A percentile compares a stretch with the other conserved stretches of the same genome.
Conservation (phyloP, 345 rosid genomes). For the Eucalyptus tenuipes region DNA sequence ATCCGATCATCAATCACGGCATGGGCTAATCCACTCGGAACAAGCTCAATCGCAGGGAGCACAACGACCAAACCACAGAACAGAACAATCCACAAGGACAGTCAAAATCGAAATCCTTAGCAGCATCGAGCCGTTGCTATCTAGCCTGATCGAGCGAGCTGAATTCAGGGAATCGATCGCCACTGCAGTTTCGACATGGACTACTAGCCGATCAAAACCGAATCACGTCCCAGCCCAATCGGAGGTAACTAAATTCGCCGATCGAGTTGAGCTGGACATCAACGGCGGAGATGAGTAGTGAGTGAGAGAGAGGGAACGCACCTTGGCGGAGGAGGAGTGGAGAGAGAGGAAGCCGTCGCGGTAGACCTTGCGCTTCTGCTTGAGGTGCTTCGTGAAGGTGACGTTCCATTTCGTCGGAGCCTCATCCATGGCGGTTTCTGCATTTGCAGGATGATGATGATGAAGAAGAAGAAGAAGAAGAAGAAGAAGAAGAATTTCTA, state of each 20-base stretch:
- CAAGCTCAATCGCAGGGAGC: neutral
- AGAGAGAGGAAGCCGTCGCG: slow-evolving; percentile 71
- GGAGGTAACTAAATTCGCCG: rapidly evolving
- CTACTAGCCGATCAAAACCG: neutral
- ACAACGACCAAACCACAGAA: neutral
- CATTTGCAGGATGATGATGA: rapidly evolving
- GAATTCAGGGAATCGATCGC: neutral
- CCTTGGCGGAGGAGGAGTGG: slow-evolving; percentile 44
- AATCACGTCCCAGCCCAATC: neutral
- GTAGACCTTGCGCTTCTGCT: slow-evolving; percentile 68
- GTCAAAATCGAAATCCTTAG: neutral
- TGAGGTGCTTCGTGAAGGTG: slow-evolving; percentile 74
- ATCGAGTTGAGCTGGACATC: neutral
- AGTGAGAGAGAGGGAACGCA: neutral
- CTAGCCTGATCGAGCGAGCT: neutral
- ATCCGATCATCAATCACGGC: neutral
- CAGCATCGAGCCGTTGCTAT: neutral
- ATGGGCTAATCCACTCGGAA: neutral
- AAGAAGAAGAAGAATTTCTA: neutral
- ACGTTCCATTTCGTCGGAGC: slow-evolving; percentile 48
- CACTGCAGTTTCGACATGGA: neutral
- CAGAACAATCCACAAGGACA: neutral
- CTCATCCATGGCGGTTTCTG: neutral
- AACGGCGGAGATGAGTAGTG: neutral
- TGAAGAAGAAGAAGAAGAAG: neutral